phyloP scores from a whole-genome alignment of 331 rosid genomes.

The Erythrophleum ivorense region DNA sequence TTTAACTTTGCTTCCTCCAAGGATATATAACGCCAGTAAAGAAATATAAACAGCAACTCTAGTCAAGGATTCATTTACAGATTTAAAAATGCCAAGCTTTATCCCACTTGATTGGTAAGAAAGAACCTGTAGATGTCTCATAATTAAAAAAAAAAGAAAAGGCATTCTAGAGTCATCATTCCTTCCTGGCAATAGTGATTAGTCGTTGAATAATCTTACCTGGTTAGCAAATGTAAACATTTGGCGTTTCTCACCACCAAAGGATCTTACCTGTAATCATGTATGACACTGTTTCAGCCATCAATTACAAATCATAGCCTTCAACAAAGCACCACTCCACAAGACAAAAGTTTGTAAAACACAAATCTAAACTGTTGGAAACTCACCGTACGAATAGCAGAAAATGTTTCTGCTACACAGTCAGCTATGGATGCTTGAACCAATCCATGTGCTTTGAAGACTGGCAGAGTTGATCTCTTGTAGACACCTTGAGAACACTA shows the following conservation, averaged over 20 bases:
- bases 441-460: conserved; percentile 85
- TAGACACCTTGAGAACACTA: conserved; percentile 67
- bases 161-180: conserved; percentile 30
- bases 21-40: conserved; percentile 71
- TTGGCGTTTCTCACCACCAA: conserved; percentile 95
- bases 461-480: conserved; percentile 94
- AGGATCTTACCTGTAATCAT: conserved; percentile 82
- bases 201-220: conserved; percentile 57
- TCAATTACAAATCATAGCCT: conserved; percentile 34
- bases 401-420: conserved; percentile 88
- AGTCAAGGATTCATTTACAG: conserved; percentile 87
- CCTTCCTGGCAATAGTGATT: conserved; percentile 25
- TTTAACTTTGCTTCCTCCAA: conserved; percentile 98
- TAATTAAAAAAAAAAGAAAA: conserved; percentile 9
- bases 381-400: conserved; percentile 98
- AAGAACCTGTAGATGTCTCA: conserved; percentile 70
- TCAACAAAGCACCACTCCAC: neutral
- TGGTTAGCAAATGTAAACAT: conserved; percentile 81
- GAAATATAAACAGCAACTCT: conserved; percentile 93
- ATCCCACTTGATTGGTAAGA: conserved; percentile 88
- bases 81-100: conserved; percentile 85
- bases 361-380: conserved; percentile 25
- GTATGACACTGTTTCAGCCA: conserved; percentile 35
- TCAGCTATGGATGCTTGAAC: conserved; percentile 93
- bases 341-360: conserved; percentile 6